These are phyloP conservation scores for Zasmidium citrigriseum DNA, from an alignment of 2,329 filamentous ascomycete genomes.

Conservation along the genomic window DNA sequence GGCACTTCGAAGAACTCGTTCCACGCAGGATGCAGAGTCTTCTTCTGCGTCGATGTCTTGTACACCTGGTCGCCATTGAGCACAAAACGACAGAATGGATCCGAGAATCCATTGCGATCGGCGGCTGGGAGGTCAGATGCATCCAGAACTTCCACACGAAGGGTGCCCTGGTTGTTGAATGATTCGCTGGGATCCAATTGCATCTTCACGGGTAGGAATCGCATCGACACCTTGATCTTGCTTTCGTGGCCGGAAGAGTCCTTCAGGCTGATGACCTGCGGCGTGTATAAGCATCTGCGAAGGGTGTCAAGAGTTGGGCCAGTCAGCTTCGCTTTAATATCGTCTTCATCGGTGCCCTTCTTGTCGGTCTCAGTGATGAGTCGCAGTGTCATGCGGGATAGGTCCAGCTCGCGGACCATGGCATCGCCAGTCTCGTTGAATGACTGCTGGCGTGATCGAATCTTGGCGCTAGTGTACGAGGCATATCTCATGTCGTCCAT, in stretches of 20 bases:
- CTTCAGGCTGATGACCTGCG: slow-evolving; percentile 77
- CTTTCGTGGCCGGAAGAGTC: slow-evolving; percentile 74
- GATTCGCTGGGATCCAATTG: slow-evolving; percentile 89
- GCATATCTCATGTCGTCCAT: slow-evolving; percentile 96
- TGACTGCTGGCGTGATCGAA: slow-evolving; percentile 66
- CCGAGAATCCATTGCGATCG: slow-evolving; percentile 94
- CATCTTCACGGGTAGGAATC: slow-evolving; percentile 95
- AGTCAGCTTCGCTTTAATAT: slow-evolving; percentile 76
- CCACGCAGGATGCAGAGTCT: slow-evolving; percentile 92
- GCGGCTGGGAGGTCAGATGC: slow-evolving; percentile 85
- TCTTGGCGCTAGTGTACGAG: slow-evolving; percentile 78
- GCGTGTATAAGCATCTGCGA: slow-evolving; percentile 81
- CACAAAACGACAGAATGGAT: slow-evolving; percentile 94
- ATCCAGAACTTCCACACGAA: slow-evolving; percentile 91
- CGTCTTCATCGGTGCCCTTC: slow-evolving; percentile 68
- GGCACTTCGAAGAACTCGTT: slow-evolving; percentile 91
- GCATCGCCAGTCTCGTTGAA: slow-evolving; percentile 94
- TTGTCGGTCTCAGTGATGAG: slow-evolving; percentile 78
- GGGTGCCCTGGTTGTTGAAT: slow-evolving; percentile 97
- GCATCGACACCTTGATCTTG: slow-evolving; percentile 86
- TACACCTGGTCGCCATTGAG: slow-evolving; percentile 86
- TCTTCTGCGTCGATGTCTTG: slow-evolving; percentile 96
- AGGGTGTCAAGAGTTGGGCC: slow-evolving; percentile 86
- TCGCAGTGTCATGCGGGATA: slow-evolving; percentile 87
- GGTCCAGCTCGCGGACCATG: slow-evolving; percentile 95